Base-by-base conservation (phyloP, 2,329 filamentous ascomycete species). In the Exophiala bonariae region DNA sequence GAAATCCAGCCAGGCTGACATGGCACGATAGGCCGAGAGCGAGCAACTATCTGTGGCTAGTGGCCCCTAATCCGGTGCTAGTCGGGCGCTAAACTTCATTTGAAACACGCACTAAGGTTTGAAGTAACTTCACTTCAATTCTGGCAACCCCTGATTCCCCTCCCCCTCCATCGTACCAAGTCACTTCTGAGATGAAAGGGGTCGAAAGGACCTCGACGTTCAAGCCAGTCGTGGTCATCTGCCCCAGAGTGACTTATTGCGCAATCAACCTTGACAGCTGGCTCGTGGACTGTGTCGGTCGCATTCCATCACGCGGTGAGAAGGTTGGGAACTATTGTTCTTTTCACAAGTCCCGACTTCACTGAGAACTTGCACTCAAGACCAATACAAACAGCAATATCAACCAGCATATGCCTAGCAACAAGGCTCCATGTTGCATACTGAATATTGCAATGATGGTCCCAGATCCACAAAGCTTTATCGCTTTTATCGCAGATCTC, bases 71-170 rank as follows among this genome's bases (percentile, higher is more conserved):
- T n/a, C 10, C 19, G 35, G 42, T 37, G 40, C 16, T 44, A 38
- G 35, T n/a, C 10, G 18, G 35, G 42, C 41, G 40, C 49, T 52
- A 55, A 45, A n/a, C 19, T 41, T 9, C 38, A 47, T 48, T 42
- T 54, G 55, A 58, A 58, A 56, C 55, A 44, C 37, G 39, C 39
- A 42, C 55, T 56, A 58, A 50, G 43, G 52, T 55, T 51, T 55
- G 52, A 51, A 50, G 49, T 30, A 35, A 49, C 45, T 23, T 39
- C 48, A 23, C 20, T 41, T 37, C 22, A 23, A 23, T 28, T 34
- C 41, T 30, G 7, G n/a, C 17, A 14, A 26, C 36, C 42, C 16
- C 30, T 26, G 23, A 26, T 26, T 49, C 8, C 23, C 8, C 22
- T 13, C 16, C 18, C n/a, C 42, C 17, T 31, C 33, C 42, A 16